Evolutionary conservation across 257 asterid genomes (phyloP), one percentile per base, ranked within the genome.

Genomic region (Cinchona pubescens): DNA sequence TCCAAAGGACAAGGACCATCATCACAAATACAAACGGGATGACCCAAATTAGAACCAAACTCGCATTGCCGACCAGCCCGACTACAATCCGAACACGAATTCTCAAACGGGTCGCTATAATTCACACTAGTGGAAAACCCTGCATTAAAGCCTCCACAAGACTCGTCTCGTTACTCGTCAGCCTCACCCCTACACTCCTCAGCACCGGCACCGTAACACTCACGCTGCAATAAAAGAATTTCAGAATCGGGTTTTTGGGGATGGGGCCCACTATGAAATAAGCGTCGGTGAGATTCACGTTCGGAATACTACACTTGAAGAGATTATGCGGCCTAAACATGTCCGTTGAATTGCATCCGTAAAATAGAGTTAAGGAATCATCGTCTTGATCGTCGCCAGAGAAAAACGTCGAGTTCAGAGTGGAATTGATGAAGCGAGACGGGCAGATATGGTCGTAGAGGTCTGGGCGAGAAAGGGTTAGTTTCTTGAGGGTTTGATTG

Each of bases 91-190:
- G 49, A 67, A 43, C 94, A 92, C 79, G 16, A 21, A 13, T 78
- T 76, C 78, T 81, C 86, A 25, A 62, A 82, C 40, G 92, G 92
- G 42, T 78, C 83, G 37, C 76, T 82, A 78, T 90, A 90, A 75
- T 80, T 83, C 63, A 90, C 90, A 23, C 80, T 78, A 74, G n/a
- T n/a, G n/a, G n/a, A n/a, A 92, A 88, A 16, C 93, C 97, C 69
- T 76, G 78, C 86, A 68, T 82, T 77, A 88, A 74, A 15, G 93
- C 89, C 65, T 80, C 86, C 53, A 40, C 83, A 4, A 91, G 88
- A 30, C 71, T 76, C 68, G 76, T 73, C 76, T 30, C 29, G 48
- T 75, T 75, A 34, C 38, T 42, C 53, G 81, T n/a, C 35, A 85
- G 87, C 83, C 25, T 77, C 63, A 27, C 67, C 25, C 86, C 86